Conservation (phyloP, 768 basidiomycete species). For the Amanita subjunquillea region DNA sequence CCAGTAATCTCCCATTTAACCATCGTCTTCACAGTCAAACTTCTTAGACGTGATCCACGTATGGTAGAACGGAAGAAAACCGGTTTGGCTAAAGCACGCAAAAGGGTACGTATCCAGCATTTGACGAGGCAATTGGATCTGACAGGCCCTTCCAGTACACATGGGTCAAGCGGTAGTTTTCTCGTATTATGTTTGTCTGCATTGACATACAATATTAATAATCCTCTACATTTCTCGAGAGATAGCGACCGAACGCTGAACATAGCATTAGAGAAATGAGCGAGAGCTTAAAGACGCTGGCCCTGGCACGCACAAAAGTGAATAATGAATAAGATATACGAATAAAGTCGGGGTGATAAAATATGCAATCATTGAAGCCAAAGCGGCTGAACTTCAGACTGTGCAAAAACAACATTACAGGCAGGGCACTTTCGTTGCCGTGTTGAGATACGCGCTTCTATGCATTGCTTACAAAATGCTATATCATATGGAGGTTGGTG, state of each 20-base stretch:
- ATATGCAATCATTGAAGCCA: conserved; percentile 33
- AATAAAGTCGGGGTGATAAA: background rate
- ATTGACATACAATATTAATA: conserved; percentile 8
- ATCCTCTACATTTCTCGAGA: conserved; percentile 6
- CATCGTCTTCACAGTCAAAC: conserved; percentile 47
- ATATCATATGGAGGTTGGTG: background rate
- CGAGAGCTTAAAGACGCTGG: background rate
- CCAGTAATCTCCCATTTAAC: background rate
- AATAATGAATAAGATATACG: conserved; percentile 5
- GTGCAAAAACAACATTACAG: conserved; percentile 73
- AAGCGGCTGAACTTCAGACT: conserved; percentile 59
- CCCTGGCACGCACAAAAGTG: background rate
- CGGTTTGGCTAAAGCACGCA: conserved; percentile 83
- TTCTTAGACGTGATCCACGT: conserved; percentile 85
- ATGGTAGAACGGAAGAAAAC: conserved; percentile 99
- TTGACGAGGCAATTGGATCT: background rate
- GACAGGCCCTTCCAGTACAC: conserved; percentile 45
- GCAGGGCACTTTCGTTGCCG: conserved; percentile 93
- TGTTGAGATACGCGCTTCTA: conserved; percentile 80
- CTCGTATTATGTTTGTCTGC: background rate
- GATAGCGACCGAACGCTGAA: background rate
- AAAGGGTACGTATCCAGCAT: conserved; percentile 51
- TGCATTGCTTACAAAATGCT: conserved; percentile 82
- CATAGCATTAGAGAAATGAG: background rate
- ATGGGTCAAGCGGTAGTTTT: conserved; percentile 88